Percentiles rank a stretch among this genome's conserved stretches.
Conservation (phyloP, 495 filamentous ascomycete genomes). For the Usnea hakonensis region DNA sequence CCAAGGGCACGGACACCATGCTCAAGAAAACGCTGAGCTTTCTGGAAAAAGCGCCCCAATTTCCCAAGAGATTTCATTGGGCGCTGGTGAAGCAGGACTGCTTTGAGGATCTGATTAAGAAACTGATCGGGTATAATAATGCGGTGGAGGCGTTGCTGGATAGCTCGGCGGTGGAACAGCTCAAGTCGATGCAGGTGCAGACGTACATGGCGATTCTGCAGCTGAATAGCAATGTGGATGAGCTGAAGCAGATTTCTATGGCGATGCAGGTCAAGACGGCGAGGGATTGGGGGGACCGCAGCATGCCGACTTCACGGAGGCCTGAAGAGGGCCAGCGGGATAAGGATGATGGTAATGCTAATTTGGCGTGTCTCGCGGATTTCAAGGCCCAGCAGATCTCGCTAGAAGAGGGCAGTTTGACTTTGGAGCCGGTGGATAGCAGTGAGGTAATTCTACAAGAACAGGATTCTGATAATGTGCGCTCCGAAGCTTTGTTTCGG, state of each 20-base stretch:
- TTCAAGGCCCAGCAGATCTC: background rate
- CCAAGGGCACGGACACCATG: background rate
- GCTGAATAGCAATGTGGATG: slow-evolving; percentile 12
- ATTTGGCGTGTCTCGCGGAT: background rate
- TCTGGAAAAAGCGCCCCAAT: slow-evolving; percentile 1
- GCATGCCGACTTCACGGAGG: background rate
- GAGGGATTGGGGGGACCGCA: background rate
- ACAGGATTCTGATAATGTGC: slow-evolving; percentile 1
- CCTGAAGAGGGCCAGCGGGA: background rate
- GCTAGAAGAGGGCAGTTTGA: background rate
- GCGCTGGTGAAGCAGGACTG: slow-evolving; percentile 13
- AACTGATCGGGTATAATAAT: slow-evolving; percentile 15
- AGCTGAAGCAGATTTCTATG: slow-evolving; percentile 4
- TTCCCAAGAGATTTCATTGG: slow-evolving; percentile 13
- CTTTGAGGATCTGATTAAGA: slow-evolving; percentile 15
- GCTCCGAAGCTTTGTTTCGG: slow-evolving; percentile 3
- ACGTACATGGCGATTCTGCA: slow-evolving; percentile 13
- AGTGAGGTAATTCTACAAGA: background rate
- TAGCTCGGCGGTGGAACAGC: slow-evolving; percentile 1
- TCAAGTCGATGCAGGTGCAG: slow-evolving; percentile 6
- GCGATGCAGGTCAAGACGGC: slow-evolving; percentile 9
- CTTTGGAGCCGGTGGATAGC: background rate
- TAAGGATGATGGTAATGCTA: background rate
- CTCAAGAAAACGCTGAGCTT: background rate
- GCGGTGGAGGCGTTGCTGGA: slow-evolving; percentile 14